Base-by-base conservation (phyloP, 176 grass and related monocot genomes). In the Alopecurus myosuroides region DNA sequence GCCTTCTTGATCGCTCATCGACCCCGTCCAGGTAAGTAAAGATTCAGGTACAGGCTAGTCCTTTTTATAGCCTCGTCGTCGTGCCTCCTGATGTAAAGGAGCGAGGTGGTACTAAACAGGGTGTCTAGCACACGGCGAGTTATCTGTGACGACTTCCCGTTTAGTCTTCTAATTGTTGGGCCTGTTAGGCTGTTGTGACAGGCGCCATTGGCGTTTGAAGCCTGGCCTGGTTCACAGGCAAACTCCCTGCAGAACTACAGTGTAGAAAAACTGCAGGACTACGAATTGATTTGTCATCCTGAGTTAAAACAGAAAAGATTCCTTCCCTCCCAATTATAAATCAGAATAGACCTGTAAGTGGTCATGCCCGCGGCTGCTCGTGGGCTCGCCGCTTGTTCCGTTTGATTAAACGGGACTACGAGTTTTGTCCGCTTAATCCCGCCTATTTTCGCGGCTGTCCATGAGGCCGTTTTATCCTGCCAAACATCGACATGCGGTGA, bases 11-110 rank as follows among this genome's bases (percentile, higher is more conserved):
- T 86, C 65, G 0, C 33, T 34, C 86, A 80, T 84, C 0, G 58
- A 88, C 79, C 82, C 82, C 68, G 74, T 88, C 79, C 67, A 94
- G 82, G 85, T 91, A 88, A 94, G 92, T 88, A 50, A 52, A n/a
- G 18, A 2, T 12, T 4, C 11, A 26, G 20, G 70, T 58, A 7
- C 48, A 15, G 35, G 60, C 46, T 1, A 1, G 0, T 5, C 36
- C 12, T 1, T 61, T 83, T 88, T 83, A 14, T 76, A 67, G 20
- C 25, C 44, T 41, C 11, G 9, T 64, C 39, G 1, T 7, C 10
- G 10, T 49, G 48, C 45, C 12, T 81, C 4, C 44, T 25, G 15
- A 20, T 49, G 4, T 4, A 18, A 31, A 67, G 7, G 0, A 34
- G 26, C 70, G n/a, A 57, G 46, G 13, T 15, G 72, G 86, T 9